Base-by-base conservation (phyloP, 2,329 filamentous ascomycete genomes). In the Dendrostoma leiphaemia region DNA sequence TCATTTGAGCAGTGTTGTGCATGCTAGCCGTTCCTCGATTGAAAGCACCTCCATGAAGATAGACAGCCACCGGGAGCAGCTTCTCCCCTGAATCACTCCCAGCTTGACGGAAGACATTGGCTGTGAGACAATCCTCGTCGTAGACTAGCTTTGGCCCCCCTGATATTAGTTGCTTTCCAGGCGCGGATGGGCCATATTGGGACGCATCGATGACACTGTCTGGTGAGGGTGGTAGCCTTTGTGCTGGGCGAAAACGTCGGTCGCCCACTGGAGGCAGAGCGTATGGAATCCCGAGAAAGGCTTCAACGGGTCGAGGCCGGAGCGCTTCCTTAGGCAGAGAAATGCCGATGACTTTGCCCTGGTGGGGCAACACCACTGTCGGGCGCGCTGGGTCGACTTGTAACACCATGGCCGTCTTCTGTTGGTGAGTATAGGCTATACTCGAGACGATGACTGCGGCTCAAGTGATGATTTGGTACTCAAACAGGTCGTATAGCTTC, bases 1-100 rank as follows among this genome's bases (percentile, higher is more conserved):
- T 70, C 73, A 83, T 76, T 0, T 76, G 74, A 0, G 74, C 72
- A 1, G 77, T 76, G 53, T 81, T 72, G 59, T 81, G 73, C 71
- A 67, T 66, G 50, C 70, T 59, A 53, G 71, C 65, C 60, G 63
- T 59, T 51, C 70, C 61, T 61, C 73, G 69, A 68, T 77, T 65
- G 64, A 78, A 79, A 10, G 72, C 70, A 6, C 76, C 76, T 15
- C 75, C 76, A 57, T 79, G 75, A 23, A 79, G 62, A 56, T 76
- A 75, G 3, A 79, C 59, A 19, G 67, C 57, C 3, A 73, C 70
- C 0, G 71, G 71, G 5, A 73, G 23, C 21, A 57, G 37, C 12
- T 53, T 50, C 3, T 34, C 45, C 15, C 38, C 37, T 0, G 19
- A 15, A 19, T 26, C 29, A 5, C 29, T 51, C 3, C 15, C 46